phyloP scores from a whole-genome alignment of 768 basidiomycete species.

The Boletus subparvulus region DNA sequence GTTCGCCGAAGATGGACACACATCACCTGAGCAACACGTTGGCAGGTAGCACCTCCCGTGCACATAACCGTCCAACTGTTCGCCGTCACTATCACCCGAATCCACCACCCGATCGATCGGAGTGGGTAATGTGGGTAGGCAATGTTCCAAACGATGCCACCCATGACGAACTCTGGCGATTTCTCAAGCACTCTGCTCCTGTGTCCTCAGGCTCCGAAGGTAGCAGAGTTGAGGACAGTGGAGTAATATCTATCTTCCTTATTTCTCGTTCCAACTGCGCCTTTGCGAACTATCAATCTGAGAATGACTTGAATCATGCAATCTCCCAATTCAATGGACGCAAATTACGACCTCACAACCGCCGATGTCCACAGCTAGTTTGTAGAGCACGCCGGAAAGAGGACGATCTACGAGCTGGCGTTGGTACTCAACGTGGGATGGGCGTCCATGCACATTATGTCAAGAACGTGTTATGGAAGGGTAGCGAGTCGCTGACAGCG shows the following conservation, averaged over 20 bases:
- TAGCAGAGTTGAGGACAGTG: conserved; percentile 32
- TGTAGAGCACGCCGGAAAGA: conserved; percentile 79
- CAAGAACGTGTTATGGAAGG: conserved; percentile 54
- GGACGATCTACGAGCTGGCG: conserved; percentile 86
- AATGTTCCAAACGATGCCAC: conserved; percentile 85
- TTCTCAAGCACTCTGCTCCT: conserved; percentile 55
- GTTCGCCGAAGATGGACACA: not conserved
- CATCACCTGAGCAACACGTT: not conserved
- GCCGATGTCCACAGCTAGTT: conserved; percentile 72
- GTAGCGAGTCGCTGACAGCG: conserved; percentile 15
- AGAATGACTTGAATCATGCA: conserved; percentile 60
- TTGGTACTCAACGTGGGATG: conserved; percentile 85
- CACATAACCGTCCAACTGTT: conserved; percentile 31
- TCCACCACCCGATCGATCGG: conserved; percentile 71
- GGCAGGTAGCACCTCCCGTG: conserved; percentile 1
- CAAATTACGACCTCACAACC: conserved; percentile 66
- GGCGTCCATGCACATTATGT: conserved; percentile 85
- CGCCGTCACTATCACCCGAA: conserved; percentile 69
- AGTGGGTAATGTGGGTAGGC: conserved; percentile 97
- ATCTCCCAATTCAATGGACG: conserved; percentile 72
- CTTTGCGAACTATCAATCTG: conserved; percentile 83
- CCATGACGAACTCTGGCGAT: conserved; percentile 82
- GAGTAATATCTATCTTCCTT: conserved; percentile 84
- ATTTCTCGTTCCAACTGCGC: conserved; percentile 95
- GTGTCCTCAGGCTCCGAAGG: conserved; percentile 7